Conservation (phyloP, 106 monocot species). For the Dendrobium officinale region DNA sequence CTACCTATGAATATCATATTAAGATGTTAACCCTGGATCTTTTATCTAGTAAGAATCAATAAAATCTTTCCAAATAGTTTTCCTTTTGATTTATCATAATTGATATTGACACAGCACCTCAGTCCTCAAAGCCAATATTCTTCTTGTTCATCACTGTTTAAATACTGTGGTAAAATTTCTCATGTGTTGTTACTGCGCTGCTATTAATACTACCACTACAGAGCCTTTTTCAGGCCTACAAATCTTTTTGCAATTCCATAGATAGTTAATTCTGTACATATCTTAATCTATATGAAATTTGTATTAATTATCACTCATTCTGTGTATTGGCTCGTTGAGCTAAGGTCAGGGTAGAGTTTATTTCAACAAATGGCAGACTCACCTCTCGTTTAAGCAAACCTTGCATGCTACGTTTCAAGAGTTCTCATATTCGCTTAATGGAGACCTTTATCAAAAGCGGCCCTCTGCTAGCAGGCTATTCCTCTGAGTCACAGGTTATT, state of each 20-base stretch:
- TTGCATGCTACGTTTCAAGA: conserved; percentile 84
- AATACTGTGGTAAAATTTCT: too few species aligned
- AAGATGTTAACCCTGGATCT: too few species aligned
- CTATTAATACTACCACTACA: too few species aligned
- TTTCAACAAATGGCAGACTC: conserved; percentile 36
- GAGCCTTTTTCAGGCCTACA: too few species aligned
- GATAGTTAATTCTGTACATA: background rate
- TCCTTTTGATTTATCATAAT: background rate
- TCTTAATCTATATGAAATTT: background rate
- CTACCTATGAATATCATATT: too few species aligned
- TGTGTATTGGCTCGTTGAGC: background rate
- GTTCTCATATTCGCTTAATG: conserved; percentile 46
- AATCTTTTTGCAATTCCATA: background rate
- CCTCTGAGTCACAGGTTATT: conserved; percentile 63
- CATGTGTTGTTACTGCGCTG: too few species aligned
- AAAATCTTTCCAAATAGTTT: background rate
- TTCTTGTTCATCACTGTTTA: too few species aligned
- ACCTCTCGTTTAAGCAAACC: conserved; percentile 42
- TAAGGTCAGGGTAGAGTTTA: conserved; percentile 67
- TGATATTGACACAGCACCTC: background rate
- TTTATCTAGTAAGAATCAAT: too few species aligned
- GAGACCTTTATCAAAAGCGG: conserved; percentile 55
- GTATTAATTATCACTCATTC: background rate
- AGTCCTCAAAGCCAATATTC: too few species aligned
- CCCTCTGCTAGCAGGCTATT: conserved; percentile 53